Conservation (phyloP, 371 early-diverging fungal species). For the Actinomucor elegans region DNA sequence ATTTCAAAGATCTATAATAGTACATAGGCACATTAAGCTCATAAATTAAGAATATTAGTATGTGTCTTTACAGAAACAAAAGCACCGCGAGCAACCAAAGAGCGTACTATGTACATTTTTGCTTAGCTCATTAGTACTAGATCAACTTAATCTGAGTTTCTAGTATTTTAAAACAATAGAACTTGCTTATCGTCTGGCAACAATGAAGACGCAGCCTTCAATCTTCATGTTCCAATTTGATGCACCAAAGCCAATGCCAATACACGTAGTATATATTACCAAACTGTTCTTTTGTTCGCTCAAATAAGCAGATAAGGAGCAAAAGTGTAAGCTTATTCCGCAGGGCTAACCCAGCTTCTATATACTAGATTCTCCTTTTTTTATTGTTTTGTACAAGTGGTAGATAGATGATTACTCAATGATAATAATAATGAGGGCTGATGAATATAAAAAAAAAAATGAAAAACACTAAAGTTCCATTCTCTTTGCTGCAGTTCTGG, state of each 20-base stretch:
- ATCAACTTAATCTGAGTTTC: neutral
- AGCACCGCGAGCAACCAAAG: conserved; percentile 23
- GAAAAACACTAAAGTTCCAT: conserved; percentile 58
- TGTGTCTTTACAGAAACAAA: conserved; percentile 26
- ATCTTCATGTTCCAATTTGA: conserved; percentile 17
- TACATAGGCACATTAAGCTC: too few species aligned
- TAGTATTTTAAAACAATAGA: too few species aligned
- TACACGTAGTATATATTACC: neutral
- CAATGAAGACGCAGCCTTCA: conserved; percentile 29
- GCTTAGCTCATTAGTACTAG: too few species aligned
- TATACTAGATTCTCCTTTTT: neutral
- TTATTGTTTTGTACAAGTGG: conserved; percentile 4
- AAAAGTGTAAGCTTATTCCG: neutral
- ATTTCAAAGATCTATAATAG: conserved; percentile 61
- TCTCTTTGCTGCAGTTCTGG: conserved; percentile 92
- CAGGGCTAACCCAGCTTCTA: too few species aligned
- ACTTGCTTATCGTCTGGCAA: conserved; percentile 40
- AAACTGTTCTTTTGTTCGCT: conserved; percentile 39
- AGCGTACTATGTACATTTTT: conserved; percentile 13
- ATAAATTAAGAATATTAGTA: too few species aligned
- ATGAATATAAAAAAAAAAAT: neutral
- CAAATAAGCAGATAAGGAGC: conserved; percentile 20
- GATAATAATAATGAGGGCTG: too few species aligned
- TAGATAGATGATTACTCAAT: neutral
- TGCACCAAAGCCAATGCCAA: neutral